Percentiles rank a stretch among this genome's conserved stretches.
These are phyloP conservation scores for Penicillium soppii DNA, from an alignment of 495 filamentous ascomycete species.

Conservation along the genomic window DNA sequence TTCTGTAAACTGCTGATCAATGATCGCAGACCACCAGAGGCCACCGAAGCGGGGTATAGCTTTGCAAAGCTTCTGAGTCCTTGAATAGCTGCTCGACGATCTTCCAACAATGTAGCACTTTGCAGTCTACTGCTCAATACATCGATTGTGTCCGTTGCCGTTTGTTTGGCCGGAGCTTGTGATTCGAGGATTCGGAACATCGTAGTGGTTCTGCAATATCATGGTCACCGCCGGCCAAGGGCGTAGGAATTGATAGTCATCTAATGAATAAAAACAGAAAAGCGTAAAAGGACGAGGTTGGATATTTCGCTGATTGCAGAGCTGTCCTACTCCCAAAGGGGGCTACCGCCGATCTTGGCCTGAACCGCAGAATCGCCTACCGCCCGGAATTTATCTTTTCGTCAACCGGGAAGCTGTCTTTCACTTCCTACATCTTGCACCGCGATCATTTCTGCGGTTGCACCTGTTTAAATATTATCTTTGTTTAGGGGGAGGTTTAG, in stretches of 20 bases:
- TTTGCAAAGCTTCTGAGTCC: conserved; percentile 95
- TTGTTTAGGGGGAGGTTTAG: not conserved
- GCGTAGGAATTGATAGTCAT: conserved; percentile 30
- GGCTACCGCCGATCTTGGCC: conserved; percentile 17
- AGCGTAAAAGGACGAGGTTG: conserved; percentile 1
- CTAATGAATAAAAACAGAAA: conserved; percentile 17
- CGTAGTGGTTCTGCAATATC: conserved; percentile 41
- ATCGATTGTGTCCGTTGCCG: conserved; percentile 88
- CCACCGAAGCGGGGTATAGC: conserved; percentile 93
- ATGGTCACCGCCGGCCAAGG: conserved; percentile 44
- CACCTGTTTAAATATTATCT: not conserved
- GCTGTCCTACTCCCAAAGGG: conserved; percentile 23
- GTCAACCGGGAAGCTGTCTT: conserved; percentile 20
- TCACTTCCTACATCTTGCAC: conserved; percentile 13
- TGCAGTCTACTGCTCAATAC: conserved; percentile 82
- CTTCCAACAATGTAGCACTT: conserved; percentile 87
- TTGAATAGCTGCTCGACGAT: conserved; percentile 87
- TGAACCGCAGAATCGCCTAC: conserved; percentile 22
- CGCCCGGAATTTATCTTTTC: conserved; percentile 23
- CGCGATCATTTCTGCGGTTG: conserved; percentile 18
- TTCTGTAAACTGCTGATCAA: conserved; percentile 81
- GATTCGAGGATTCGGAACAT: conserved; percentile 88
- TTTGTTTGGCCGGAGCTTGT: conserved; percentile 92
- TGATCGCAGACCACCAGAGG: conserved; percentile 81
- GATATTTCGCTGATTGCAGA: conserved; percentile 16